Conservation (phyloP, 192 early-diverging fungal genomes). For the Mortierella claussenii region DNA sequence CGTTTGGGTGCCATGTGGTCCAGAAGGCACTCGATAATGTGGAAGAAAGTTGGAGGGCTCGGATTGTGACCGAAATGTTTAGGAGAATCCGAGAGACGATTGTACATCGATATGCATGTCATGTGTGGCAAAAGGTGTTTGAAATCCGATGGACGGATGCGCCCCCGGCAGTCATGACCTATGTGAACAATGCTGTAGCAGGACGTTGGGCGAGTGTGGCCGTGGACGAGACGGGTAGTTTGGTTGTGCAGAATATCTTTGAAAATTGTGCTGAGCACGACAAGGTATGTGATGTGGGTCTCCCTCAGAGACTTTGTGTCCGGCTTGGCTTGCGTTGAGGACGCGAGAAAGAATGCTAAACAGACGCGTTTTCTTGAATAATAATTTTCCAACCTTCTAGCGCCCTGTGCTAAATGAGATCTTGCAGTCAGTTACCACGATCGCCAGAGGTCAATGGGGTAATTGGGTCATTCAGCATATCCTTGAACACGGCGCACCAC, state of each 20-base stretch:
- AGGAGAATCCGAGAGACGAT: conserved; percentile 73
- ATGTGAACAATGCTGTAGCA: conserved; percentile 67
- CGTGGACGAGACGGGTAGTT: conserved; percentile 79
- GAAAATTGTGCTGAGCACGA: conserved; percentile 74
- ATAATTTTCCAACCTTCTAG: conserved; percentile 27
- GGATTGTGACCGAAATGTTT: conserved; percentile 71
- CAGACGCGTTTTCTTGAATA: no score
- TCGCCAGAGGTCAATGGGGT: conserved; percentile 83
- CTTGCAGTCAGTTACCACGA: conserved; percentile 64
- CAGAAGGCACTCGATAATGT: conserved; percentile 79
- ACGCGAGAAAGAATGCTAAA: no score
- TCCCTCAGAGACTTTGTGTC: no score
- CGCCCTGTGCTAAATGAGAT: conserved; percentile 72
- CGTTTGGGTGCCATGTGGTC: conserved; percentile 84
- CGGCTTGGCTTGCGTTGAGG: no score
- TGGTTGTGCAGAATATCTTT: conserved; percentile 84
- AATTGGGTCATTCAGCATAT: conserved; percentile 88
- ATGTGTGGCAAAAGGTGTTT: conserved; percentile 86
- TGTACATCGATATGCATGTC: conserved; percentile 79
- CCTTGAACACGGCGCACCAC: conserved; percentile 67
- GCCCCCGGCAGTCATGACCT: conserved; percentile 63
- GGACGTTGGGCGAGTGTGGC: conserved; percentile 75
- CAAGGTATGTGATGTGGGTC: no score
- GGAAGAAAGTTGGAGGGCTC: conserved; percentile 66
- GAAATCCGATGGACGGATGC: conserved; percentile 71